Conservation (phyloP, 768 basidiomycete genomes). For the Suillus plorans region DNA sequence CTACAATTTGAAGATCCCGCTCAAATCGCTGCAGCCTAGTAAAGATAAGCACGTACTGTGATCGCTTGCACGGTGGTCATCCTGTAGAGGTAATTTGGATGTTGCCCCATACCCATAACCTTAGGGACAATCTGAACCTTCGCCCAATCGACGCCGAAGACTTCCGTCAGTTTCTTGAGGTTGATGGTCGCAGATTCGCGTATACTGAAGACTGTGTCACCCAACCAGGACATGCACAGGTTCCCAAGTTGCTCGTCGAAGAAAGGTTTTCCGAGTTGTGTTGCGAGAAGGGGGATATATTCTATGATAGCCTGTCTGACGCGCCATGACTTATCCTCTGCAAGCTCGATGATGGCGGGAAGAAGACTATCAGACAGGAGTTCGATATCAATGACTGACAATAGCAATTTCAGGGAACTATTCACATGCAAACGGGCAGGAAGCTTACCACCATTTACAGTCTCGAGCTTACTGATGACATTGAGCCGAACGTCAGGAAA, state of each 20-base stretch:
- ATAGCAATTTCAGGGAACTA: slow-evolving; percentile 9
- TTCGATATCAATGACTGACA: slow-evolving; percentile 94
- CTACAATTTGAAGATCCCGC: slow-evolving; percentile 40
- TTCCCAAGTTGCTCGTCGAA: slow-evolving; percentile 97
- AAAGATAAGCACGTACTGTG: slow-evolving; percentile 57
- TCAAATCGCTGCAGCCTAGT: neutral
- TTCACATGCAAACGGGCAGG: slow-evolving; percentile 1
- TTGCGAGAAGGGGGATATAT: slow-evolving; percentile 97
- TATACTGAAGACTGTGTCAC: slow-evolving; percentile 97
- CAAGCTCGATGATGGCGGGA: slow-evolving; percentile 95
- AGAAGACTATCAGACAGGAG: slow-evolving; percentile 91
- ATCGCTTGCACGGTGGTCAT: slow-evolving; percentile 99
- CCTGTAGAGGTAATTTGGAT: slow-evolving; percentile 94
- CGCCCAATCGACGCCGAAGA: slow-evolving; percentile 99
- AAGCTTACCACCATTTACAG: slow-evolving; percentile 80
- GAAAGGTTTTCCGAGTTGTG: slow-evolving; percentile 94
- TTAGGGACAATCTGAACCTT: slow-evolving; percentile 92
- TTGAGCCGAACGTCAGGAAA: slow-evolving; percentile 97
- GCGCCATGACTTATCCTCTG: slow-evolving; percentile 99
- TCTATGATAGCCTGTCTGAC: slow-evolving; percentile 99
- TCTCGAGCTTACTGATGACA: slow-evolving; percentile 97
- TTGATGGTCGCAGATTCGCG: slow-evolving; percentile 98
- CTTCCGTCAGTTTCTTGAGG: slow-evolving; percentile 94
- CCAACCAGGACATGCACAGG: slow-evolving; percentile 98
- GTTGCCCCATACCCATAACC: slow-evolving; percentile 94